These are phyloP conservation scores for Thalassiosira oceanica DNA, from an alignment of 352 stramenopile species.

Conservation along the genomic window DNA sequence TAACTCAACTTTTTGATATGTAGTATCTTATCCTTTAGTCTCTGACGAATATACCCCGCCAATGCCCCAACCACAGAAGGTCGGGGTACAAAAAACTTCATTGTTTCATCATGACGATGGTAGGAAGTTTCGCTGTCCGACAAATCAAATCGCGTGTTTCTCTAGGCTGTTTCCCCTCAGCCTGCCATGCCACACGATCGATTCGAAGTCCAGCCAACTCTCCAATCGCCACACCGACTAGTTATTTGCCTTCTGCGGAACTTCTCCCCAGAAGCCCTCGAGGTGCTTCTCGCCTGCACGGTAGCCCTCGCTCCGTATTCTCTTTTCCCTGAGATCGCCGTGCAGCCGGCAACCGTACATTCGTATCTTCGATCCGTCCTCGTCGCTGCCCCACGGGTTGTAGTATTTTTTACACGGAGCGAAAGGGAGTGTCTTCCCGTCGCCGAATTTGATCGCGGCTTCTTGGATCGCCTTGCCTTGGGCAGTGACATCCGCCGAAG, in stretches of 20 bases:
- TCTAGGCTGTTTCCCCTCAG: no score
- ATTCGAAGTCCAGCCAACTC: no score
- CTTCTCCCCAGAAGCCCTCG: constrained; percentile 40
- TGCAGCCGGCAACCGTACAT: constrained; percentile 76
- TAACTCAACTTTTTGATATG: no score
- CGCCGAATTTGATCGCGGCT: constrained; percentile 57
- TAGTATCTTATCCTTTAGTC: no score
- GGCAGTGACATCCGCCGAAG: constrained; percentile 46
- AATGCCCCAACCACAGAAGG: no score
- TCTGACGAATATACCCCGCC: no score
- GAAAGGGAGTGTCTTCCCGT: constrained; percentile 68
- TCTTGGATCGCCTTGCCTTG: constrained; percentile 65
- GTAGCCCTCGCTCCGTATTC: constrained; percentile 59
- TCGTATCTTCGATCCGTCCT: constrained; percentile 10
- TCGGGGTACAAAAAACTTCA: no score
- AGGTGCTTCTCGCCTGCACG: constrained; percentile 64
- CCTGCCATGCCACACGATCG: no score
- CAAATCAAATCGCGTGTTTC: no score
- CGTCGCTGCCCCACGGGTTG: constrained; percentile 40
- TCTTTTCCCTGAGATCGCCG: constrained; percentile 47
- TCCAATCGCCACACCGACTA: no score
- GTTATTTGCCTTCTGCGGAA: background rate
- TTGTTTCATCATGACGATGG: no score
- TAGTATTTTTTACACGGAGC: constrained; percentile 74
- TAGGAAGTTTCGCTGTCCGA: no score